Conservation (phyloP, 2,329 filamentous ascomycete genomes). For the Alternaria sp. region DNA sequence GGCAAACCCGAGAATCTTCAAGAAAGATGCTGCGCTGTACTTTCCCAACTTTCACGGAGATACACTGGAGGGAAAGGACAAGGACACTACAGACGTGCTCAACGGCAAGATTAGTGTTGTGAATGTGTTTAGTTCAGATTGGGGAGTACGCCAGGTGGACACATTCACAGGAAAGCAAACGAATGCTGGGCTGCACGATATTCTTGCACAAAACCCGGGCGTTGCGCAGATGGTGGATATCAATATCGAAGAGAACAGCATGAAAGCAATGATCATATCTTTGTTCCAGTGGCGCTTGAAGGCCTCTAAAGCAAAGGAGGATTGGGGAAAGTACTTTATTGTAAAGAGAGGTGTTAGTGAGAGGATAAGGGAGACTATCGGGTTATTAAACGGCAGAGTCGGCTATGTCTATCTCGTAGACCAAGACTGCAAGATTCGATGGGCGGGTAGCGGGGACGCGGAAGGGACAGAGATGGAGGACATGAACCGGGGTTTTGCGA, state of each 20-base stretch:
- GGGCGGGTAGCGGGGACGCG: slow-evolving; percentile 84
- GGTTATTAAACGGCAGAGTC: slow-evolving; percentile 86
- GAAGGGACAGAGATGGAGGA: slow-evolving; percentile 72
- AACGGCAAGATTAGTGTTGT: slow-evolving; percentile 80
- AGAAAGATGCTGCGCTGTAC: slow-evolving; percentile 81
- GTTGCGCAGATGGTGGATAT: slow-evolving; percentile 81
- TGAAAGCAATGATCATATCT: slow-evolving; percentile 68
- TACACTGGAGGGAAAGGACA: slow-evolving; percentile 66
- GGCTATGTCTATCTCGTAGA: slow-evolving; percentile 95
- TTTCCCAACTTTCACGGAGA: slow-evolving; percentile 91
- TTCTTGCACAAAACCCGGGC: slow-evolving; percentile 64
- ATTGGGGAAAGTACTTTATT: slow-evolving; percentile 68
- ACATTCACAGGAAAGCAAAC: slow-evolving; percentile 70
- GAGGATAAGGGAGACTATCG: slow-evolving; percentile 66
- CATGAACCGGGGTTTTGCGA: slow-evolving; percentile 70
- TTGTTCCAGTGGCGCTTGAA: slow-evolving; percentile 63
- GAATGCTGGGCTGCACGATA: slow-evolving; percentile 74
- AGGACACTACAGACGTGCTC: slow-evolving; percentile 79
- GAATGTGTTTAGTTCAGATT: slow-evolving; percentile 80
- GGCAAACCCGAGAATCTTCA: slow-evolving; percentile 85
- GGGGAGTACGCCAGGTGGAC: slow-evolving; percentile 83
- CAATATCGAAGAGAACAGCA: slow-evolving; percentile 83
- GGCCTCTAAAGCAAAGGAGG: slow-evolving; percentile 56
- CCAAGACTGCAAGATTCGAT: slow-evolving; percentile 85
- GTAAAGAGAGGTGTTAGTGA: slow-evolving; percentile 66